Evolutionary conservation across 2,329 filamentous ascomycete genomes (phyloP).

Genomic region (Penicillium paneum): DNA sequence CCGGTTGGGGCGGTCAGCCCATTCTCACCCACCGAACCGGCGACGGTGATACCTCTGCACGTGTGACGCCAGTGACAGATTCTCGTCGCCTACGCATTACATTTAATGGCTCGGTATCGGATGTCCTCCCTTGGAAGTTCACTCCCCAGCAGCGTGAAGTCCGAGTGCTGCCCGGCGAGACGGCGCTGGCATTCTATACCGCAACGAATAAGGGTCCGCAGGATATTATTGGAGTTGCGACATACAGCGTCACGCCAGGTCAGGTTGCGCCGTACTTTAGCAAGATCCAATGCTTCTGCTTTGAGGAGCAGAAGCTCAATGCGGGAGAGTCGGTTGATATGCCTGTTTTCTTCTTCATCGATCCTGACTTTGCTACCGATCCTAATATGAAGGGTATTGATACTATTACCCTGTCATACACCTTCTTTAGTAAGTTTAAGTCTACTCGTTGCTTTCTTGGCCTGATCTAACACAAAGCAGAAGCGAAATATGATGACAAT

Average conservation of each 20-base stretch:
- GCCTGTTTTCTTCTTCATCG: conserved; percentile 99
- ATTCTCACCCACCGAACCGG: conserved; percentile 73
- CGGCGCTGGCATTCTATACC: conserved; percentile 94
- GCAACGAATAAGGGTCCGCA: conserved; percentile 85
- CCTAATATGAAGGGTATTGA: conserved; percentile 90
- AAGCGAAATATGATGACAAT: conserved; percentile 81
- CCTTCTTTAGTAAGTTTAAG: conserved; percentile 80
- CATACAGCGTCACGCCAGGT: conserved; percentile 92
- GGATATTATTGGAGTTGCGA: conserved; percentile 97
- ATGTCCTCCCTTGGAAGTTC: conserved; percentile 96
- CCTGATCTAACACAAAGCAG: conserved; percentile 45
- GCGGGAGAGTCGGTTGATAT: conserved; percentile 97
- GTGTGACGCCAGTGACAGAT: conserved; percentile 74
- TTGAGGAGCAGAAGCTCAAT: conserved; percentile 91
- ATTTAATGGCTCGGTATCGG: conserved; percentile 92
- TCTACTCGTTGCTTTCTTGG: neutral
- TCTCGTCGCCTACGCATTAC: conserved; percentile 88
- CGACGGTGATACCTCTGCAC: conserved; percentile 65
- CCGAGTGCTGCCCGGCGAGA: conserved; percentile 90
- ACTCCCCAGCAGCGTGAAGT: conserved; percentile 95
- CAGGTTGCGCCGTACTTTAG: conserved; percentile 97
- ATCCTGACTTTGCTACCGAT: conserved; percentile 90
- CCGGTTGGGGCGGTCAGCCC: conserved; percentile 85
- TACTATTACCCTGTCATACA: conserved; percentile 94
- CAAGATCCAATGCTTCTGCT: conserved; percentile 99